These are phyloP conservation scores for Lactifluus echinatus DNA, from an alignment of 768 basidiomycete species.

Conservation along the genomic window DNA sequence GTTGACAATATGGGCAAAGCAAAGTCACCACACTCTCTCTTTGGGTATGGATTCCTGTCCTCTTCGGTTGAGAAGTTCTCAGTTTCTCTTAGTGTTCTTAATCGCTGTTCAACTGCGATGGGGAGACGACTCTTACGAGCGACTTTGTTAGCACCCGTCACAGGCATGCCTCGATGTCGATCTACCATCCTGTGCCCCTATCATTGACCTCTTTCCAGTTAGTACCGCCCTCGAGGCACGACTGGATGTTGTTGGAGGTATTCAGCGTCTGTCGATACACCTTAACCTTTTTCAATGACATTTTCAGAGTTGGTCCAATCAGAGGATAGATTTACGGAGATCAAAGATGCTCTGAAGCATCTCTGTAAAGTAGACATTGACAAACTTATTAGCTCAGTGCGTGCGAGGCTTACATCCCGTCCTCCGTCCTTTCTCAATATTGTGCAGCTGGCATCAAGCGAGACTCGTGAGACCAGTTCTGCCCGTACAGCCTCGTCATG, in stretches of 20 bases:
- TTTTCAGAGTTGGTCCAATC: constrained; percentile 60
- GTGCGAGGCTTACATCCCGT: constrained; percentile 6
- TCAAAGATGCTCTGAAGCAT: constrained; percentile 58
- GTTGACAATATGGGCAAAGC: constrained; percentile 64
- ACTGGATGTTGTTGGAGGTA: constrained; percentile 81
- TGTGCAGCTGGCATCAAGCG: constrained; percentile 57
- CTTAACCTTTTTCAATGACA: constrained; percentile 3
- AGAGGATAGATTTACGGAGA: constrained; percentile 63
- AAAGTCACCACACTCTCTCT: constrained; percentile 67
- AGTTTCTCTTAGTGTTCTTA: constrained; percentile 42
- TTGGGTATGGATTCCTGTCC: constrained; percentile 45
- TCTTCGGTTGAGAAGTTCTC: background rate
- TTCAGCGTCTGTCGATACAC: background rate
- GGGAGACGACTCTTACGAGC: constrained; percentile 70
- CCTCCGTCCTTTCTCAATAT: background rate
- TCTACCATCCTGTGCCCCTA: background rate
- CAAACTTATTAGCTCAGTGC: constrained; percentile 66
- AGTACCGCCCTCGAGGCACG: constrained; percentile 66
- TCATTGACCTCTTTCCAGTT: constrained; percentile 28
- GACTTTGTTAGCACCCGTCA: constrained; percentile 76
- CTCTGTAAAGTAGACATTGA: constrained; percentile 83
- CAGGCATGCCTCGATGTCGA: constrained; percentile 35
- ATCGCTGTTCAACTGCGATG: constrained; percentile 88
- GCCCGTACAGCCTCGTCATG: constrained; percentile 60
- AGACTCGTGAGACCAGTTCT: constrained; percentile 43